Conservation (phyloP, 176 grass and related monocot genomes). For the Juncus inflexus region DNA sequence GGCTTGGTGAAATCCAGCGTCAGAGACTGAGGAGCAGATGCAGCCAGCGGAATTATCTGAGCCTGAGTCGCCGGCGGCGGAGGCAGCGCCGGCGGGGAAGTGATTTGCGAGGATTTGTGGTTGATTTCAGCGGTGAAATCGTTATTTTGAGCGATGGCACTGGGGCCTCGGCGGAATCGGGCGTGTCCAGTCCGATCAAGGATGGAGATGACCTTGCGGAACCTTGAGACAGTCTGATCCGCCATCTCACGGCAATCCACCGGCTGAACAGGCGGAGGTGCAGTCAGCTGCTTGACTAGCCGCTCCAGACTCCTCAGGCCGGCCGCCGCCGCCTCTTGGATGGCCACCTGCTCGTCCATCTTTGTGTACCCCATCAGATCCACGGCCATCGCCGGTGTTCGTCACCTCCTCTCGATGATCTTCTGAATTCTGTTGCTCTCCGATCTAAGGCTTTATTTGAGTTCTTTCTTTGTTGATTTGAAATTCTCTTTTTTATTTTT, state of each 20-base stretch:
- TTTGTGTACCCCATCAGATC: constrained; percentile 38
- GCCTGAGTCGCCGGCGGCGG: not conserved
- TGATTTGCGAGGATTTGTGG: not conserved
- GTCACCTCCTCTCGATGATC: not conserved
- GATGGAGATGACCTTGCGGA: constrained; percentile 85
- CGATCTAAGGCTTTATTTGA: not conserved
- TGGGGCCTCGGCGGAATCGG: constrained; percentile 77
- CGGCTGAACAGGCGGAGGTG: constrained; percentile 12
- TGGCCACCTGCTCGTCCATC: constrained; percentile 62
- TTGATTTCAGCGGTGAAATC: not conserved
- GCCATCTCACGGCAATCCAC: constrained; percentile 73
- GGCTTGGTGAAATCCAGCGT: constrained; percentile 93
- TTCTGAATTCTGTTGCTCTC: not conserved
- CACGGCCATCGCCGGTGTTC: constrained; percentile 36
- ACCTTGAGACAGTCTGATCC: constrained; percentile 78
- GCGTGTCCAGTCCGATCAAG: constrained; percentile 93
- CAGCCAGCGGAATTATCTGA: not conserved
- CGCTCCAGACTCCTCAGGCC: constrained; percentile 73
- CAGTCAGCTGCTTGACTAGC: constrained; percentile 57
- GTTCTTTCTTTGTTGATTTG: not conserved
- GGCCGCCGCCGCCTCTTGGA: constrained; percentile 74
- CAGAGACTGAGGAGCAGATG: constrained; percentile 46
- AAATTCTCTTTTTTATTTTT: constrained; percentile 9
- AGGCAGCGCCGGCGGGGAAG: not conserved
- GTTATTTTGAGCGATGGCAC: constrained; percentile 1